These are phyloP conservation scores for Colletotrichum somersetense DNA, from an alignment of 2,329 filamentous ascomycete species.

Conservation along the genomic window DNA sequence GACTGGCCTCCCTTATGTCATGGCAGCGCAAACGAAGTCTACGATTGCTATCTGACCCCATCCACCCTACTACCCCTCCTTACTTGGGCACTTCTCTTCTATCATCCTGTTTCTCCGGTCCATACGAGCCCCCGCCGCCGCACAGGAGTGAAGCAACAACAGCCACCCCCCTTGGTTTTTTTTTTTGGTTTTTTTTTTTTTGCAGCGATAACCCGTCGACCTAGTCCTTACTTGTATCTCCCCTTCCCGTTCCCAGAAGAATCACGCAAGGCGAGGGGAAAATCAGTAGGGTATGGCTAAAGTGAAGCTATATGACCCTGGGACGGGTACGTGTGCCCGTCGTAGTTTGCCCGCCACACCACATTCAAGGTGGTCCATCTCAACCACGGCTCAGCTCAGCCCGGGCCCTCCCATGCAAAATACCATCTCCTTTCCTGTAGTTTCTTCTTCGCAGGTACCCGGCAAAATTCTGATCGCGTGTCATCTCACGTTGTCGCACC, in stretches of 20 bases:
- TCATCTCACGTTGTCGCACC: slow-evolving; percentile 22
- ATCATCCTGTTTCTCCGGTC: slow-evolving; percentile 5
- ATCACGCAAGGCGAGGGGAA: not conserved
- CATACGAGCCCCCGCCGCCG: slow-evolving; percentile 20
- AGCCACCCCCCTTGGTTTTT: not conserved
- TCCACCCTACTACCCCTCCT: not conserved
- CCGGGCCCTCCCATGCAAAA: slow-evolving; percentile 13
- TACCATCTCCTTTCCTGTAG: slow-evolving; percentile 1
- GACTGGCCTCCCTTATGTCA: not conserved
- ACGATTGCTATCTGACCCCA: slow-evolving; percentile 5
- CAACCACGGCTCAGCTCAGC: slow-evolving; percentile 28
- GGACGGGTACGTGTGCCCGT: slow-evolving; percentile 10
- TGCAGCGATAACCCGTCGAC: slow-evolving; percentile 2
- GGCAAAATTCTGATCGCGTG: slow-evolving; percentile 22
- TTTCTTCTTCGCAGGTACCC: slow-evolving; percentile 31
- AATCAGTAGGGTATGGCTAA: not conserved
- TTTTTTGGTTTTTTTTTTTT: too few species aligned
- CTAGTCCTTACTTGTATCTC: not conserved
- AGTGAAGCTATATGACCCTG: not conserved
- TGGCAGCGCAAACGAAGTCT: not conserved
- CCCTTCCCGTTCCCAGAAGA: not conserved
- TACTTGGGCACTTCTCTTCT: not conserved
- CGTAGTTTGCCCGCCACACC: slow-evolving; percentile 10
- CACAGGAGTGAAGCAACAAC: slow-evolving; percentile 29
- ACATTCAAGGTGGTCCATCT: slow-evolving; percentile 25